Conservation (phyloP, 768 basidiomycete species). For the Leccinum obscurum region DNA sequence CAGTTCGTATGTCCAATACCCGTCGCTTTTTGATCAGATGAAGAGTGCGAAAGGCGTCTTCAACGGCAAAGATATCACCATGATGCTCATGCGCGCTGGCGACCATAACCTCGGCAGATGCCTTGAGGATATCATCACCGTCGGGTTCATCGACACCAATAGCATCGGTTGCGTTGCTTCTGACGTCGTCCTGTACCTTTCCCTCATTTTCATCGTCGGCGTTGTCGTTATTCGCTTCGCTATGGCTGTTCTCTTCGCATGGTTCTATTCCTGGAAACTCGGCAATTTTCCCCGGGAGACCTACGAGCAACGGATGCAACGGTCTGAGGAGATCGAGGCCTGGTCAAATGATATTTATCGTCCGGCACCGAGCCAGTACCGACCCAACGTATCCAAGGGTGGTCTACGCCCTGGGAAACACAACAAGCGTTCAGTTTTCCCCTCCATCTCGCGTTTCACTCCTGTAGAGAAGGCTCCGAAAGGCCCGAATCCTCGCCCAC, state of each 20-base stretch:
- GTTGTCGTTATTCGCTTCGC: constrained; percentile 93
- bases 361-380: constrained; percentile 85
- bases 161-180: constrained; percentile 97
- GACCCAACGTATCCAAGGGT: constrained; percentile 83
- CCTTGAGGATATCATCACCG: constrained; percentile 79
- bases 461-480: constrained; percentile 63
- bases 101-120: constrained; percentile 73
- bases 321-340: constrained; percentile 88
- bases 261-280: constrained; percentile 97
- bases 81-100: constrained; percentile 72
- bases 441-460: constrained; percentile 74
- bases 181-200: constrained; percentile 89
- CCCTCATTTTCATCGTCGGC: constrained; percentile 95
- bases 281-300: constrained; percentile 94
- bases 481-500: constrained; percentile 51
- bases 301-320: constrained; percentile 87
- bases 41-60: constrained; percentile 68
- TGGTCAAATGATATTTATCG: constrained; percentile 97
- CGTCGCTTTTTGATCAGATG: constrained; percentile 78
- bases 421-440: constrained; percentile 59
- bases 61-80: constrained; percentile 85
- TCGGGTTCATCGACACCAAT: constrained; percentile 94
- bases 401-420: constrained; percentile 53
- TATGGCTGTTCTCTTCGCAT: constrained; percentile 96
- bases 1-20: constrained; percentile 77